These are phyloP conservation scores for Hypoxylon rubiginosum DNA, from an alignment of 2,329 filamentous ascomycete genomes.

Conservation along the genomic window DNA sequence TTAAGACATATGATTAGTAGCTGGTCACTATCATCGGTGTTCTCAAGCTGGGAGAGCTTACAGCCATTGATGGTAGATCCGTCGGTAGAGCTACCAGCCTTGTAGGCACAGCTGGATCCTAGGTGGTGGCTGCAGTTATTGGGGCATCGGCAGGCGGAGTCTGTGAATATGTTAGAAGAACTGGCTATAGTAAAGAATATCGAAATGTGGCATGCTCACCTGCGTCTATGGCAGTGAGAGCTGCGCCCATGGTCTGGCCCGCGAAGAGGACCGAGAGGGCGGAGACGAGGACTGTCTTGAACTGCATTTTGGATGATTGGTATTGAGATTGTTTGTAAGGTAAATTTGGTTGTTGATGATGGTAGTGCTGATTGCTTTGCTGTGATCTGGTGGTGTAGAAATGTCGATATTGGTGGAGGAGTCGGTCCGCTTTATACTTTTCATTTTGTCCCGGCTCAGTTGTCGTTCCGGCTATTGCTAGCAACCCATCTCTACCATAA, in stretches of 20 bases:
- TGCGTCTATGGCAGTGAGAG: slow-evolving; percentile 17
- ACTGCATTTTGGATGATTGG: slow-evolving; percentile 25
- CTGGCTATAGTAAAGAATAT: not conserved
- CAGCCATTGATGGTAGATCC: slow-evolving; percentile 10
- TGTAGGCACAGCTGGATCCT: slow-evolving; percentile 19
- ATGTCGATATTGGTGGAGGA: too few relatives aligned
- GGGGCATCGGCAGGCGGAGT: slow-evolving; percentile 27
- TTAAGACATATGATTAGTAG: not conserved
- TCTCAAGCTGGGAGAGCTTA: slow-evolving; percentile 1
- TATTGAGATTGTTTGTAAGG: slow-evolving; percentile 2
- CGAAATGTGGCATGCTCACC: not conserved
- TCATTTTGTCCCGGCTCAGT: not conserved
- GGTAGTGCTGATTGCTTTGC: not conserved
- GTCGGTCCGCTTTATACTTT: not conserved
- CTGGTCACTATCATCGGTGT: not conserved
- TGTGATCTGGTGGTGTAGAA: too few relatives aligned
- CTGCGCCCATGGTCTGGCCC: slow-evolving; percentile 22
- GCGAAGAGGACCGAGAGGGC: slow-evolving; percentile 25
- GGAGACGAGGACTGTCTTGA: slow-evolving; percentile 24
- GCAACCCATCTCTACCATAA: not conserved
- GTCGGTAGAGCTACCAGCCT: slow-evolving; percentile 4
- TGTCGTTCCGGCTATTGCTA: not conserved
- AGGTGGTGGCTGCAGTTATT: slow-evolving; percentile 20
- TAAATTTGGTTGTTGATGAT: not conserved
- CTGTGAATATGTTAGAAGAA: slow-evolving; percentile 16